phyloP scores from a whole-genome alignment of 1,139 yeast species.

The Geotrichum klebahnii region DNA sequence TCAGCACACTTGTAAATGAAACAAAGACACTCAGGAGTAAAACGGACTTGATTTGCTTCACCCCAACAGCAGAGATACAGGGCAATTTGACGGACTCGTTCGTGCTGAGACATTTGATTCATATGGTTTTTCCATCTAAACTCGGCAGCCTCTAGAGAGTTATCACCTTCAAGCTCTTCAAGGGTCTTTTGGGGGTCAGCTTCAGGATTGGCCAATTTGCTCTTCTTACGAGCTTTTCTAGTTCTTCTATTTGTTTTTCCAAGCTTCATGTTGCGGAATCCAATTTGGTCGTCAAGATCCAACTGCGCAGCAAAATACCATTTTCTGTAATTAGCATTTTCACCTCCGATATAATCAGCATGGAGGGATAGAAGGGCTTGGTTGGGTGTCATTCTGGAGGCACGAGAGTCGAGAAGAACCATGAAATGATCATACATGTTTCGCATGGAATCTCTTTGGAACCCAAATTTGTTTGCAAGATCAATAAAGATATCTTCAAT shows the following conservation, averaged over 20 bases:
- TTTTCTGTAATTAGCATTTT: slow-evolving; percentile 81
- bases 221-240: slow-evolving; percentile 53
- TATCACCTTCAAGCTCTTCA: slow-evolving; percentile 83
- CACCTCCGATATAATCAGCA: slow-evolving; percentile 96
- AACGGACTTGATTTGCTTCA: slow-evolving; percentile 95
- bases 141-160: slow-evolving; percentile 74
- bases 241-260: slow-evolving; percentile 61
- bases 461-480: slow-evolving; percentile 86
- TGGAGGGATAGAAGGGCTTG: slow-evolving; percentile 90
- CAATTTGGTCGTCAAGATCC: slow-evolving; percentile 77
- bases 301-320: slow-evolving; percentile 96
- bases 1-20: slow-evolving; percentile 89
- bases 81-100: slow-evolving; percentile 86
- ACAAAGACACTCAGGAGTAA: slow-evolving; percentile 88
- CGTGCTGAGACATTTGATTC: slow-evolving; percentile 64
- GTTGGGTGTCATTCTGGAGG: slow-evolving; percentile 95
- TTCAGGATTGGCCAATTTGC: slow-evolving; percentile 54
- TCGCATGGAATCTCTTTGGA: slow-evolving; percentile 96
- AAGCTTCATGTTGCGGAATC: slow-evolving; percentile 72
- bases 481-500: slow-evolving; percentile 90
- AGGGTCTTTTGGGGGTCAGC: slow-evolving; percentile 53
- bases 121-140: slow-evolving; percentile 77
- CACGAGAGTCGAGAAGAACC: slow-evolving; percentile 88
- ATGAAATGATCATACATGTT: slow-evolving; percentile 95
- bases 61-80: slow-evolving; percentile 93